Conservation (phyloP, 1,284 basidiomycete genomes). For the Coniophora puteana region DNA sequence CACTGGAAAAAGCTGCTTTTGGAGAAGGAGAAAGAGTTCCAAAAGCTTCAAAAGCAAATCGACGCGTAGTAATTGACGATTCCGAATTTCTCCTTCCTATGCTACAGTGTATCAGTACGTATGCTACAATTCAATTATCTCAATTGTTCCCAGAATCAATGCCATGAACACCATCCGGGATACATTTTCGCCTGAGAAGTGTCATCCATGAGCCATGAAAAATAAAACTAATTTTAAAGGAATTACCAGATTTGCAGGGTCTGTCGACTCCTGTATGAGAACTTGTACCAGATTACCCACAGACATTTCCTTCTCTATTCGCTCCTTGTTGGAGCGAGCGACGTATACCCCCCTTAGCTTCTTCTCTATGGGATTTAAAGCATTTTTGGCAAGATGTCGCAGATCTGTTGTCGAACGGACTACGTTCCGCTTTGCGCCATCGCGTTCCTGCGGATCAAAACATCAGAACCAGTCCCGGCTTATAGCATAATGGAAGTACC, state of each 20-base stretch:
- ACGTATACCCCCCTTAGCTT: constrained; percentile 79
- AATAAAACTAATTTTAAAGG: too few species aligned
- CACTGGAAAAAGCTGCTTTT: constrained; percentile 55
- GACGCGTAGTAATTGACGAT: too few species aligned
- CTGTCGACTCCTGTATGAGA: constrained; percentile 85
- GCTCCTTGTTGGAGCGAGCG: constrained; percentile 44
- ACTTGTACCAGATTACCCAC: constrained; percentile 87
- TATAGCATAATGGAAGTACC: constrained; percentile 29
- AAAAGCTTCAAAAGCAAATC: constrained; percentile 55
- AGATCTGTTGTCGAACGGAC: constrained; percentile 51
- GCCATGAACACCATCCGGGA: constrained; percentile 84
- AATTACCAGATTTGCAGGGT: constrained; percentile 72
- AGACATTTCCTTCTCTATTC: constrained; percentile 57
- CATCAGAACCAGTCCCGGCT: constrained; percentile 7
- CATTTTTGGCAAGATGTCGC: constrained; percentile 63
- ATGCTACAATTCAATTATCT: neutral
- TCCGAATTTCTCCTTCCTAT: too few species aligned
- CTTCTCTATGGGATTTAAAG: constrained; percentile 76
- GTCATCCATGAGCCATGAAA: neutral
- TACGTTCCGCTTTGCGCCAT: constrained; percentile 37
- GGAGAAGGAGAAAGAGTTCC: constrained; percentile 73
- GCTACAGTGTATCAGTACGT: neutral
- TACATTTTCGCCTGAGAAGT: constrained; percentile 67
- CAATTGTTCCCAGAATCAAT: constrained; percentile 38
- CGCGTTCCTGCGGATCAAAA: constrained; percentile 22